Base-by-base conservation (phyloP, 2,329 filamentous ascomycete species). In the Colletotrichum musae region DNA sequence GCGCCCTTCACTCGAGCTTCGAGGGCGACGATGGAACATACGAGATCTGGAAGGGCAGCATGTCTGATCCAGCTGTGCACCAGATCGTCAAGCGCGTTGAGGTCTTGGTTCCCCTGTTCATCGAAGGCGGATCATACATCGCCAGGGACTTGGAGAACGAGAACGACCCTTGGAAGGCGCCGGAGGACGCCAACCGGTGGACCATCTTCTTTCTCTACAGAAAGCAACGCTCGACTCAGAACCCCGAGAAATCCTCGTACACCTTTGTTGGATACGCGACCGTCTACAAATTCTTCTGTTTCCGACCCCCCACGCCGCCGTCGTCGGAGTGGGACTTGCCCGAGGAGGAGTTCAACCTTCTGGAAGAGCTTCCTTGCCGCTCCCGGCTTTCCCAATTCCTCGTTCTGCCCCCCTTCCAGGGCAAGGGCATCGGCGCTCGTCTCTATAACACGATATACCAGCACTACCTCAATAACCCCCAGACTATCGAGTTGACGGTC, bases 311-410 rank as follows among this genome's bases (percentile, higher is more conserved):
- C 0, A 84, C 85, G 3, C 82, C 84, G 7, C 81, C 84, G 10
- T 72, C 79, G 3, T 83, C 81, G 39, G 76, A 82, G 15, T 85
- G 84, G 80, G 83, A 85, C 77, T 75, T 88, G 68, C 79, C 83
- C 59, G 68, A 78, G 72, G 75, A 82, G 47, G 79, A 87, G 39
- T 79, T 87, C 54, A 81, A 85, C 54, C 74, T 83, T n/a, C 83
- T 91, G 72, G 79, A 88, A 5, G 83, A 91, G 57, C 86, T 95
- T 2, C 92, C 93, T 13, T 92, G 92, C 74, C 91, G 95, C 47
- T 90, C 94, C 69, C 89, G 97, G 52, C 93, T 99, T 72, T 97
- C 95, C 0, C 96, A 99, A 79, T 98, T 98, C 80, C 77, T 99
- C 70, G 91, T 99, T 71, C 85, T 99, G 12, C 95, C 95, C 2